Conservation (phyloP, 208 protist species). For the Leishmania amazonensis region DNA sequence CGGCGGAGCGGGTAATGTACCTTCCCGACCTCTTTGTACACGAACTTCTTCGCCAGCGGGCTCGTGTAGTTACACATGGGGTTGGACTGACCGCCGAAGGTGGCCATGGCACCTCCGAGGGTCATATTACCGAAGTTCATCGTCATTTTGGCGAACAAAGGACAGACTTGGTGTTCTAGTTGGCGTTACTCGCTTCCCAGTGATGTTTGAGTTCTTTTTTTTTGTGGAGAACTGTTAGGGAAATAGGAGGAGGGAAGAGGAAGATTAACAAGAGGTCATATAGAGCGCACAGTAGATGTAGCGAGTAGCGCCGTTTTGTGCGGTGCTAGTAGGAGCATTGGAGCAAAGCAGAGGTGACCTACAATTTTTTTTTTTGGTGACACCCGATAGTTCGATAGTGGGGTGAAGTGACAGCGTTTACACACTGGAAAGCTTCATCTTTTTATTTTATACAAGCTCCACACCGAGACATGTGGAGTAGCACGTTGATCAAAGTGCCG, state of each 20-base stretch:
- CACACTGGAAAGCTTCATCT: neutral
- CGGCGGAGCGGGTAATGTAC: constrained; percentile 85
- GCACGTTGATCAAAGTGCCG: neutral
- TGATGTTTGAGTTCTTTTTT: neutral
- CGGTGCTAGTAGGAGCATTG: neutral
- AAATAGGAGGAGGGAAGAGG: neutral
- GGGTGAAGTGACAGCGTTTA: neutral
- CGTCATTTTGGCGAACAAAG: constrained; percentile 60
- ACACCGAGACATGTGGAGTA: neutral
- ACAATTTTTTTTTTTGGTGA: neutral
- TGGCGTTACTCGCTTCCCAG: neutral
- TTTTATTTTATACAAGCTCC: too few species aligned
- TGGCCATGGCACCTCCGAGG: constrained; percentile 82
- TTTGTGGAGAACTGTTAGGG: neutral
- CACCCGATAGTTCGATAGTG: neutral
- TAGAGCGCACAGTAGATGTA: neutral
- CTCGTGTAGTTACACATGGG: constrained; percentile 92
- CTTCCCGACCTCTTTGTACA: constrained; percentile 88
- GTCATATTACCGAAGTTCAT: constrained; percentile 90
- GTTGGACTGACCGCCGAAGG: constrained; percentile 87
- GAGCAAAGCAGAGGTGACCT: neutral
- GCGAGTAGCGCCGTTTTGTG: neutral
- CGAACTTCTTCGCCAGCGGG: constrained; percentile 88
- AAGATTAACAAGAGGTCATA: neutral
- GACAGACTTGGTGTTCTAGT: constrained; percentile 6